phyloP scores from a whole-genome alignment of 2,329 filamentous ascomycete species.

The Didymosphaeria variabile region DNA sequence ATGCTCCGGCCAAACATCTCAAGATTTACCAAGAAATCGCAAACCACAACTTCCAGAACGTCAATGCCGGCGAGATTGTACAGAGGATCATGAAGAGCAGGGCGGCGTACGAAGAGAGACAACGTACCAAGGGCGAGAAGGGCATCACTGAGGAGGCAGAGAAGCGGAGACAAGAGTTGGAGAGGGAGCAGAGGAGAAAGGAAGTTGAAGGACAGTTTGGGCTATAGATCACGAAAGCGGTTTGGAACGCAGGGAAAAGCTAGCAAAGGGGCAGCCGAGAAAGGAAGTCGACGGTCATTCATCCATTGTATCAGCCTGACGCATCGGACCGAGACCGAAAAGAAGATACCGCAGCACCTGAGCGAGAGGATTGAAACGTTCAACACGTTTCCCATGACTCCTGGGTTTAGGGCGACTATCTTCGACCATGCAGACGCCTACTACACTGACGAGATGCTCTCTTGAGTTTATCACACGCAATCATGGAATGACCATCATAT shows the following conservation, averaged over 20 bases:
- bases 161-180: constrained; percentile 48
- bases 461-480: not conserved
- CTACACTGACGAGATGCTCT: not conserved
- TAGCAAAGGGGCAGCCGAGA: not conserved
- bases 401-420: no score
- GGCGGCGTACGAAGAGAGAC: constrained; percentile 88
- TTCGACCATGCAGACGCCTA: no score
- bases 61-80: constrained; percentile 94
- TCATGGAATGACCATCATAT: no score
- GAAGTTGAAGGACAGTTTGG: constrained; percentile 55
- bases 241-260: not conserved
- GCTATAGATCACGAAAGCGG: constrained; percentile 18
- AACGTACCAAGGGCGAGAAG: constrained; percentile 90
- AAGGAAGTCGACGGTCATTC: not conserved
- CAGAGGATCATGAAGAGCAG: constrained; percentile 87
- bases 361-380: not conserved
- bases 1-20: constrained; percentile 80
- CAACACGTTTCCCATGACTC: not conserved
- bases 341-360: not conserved
- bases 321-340: not conserved
- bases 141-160: constrained; percentile 72
- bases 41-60: constrained; percentile 80
- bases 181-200: constrained; percentile 44
- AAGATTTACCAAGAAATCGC: constrained; percentile 84
- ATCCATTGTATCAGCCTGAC: not conserved